phyloP scores from a whole-genome alignment of 2,329 filamentous ascomycete genomes.

The Talaromyces sp. region DNA sequence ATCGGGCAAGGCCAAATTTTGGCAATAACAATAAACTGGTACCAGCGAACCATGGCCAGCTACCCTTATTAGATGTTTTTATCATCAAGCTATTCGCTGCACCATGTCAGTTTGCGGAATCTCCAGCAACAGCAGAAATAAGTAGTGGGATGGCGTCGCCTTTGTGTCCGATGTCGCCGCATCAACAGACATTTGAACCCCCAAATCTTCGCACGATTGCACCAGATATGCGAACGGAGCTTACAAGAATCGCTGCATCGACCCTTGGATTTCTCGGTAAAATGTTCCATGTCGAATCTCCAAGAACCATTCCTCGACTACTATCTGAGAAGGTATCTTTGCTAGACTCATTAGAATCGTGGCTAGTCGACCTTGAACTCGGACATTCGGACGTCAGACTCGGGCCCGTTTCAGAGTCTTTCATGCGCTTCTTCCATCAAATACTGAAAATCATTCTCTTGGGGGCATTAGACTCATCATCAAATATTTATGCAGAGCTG shows the following conservation, averaged over 20 bases:
- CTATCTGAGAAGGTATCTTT: conserved; percentile 2
- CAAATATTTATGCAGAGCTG: conserved; percentile 1
- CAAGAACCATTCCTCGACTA: not conserved
- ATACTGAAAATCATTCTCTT: conserved; percentile 5
- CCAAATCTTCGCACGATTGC: conserved; percentile 2
- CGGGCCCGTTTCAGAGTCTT: conserved; percentile 4
- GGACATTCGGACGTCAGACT: not conserved
- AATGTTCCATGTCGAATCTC: not conserved
- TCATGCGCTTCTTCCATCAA: conserved; percentile 4
- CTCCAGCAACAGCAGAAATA: not conserved
- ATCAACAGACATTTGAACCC: conserved; percentile 1
- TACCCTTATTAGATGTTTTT: conserved; percentile 7
- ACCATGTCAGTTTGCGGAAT: conserved; percentile 5
- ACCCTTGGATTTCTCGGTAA: conserved; percentile 6
- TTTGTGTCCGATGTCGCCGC: not conserved
- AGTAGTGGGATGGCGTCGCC: not conserved
- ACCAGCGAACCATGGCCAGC: not conserved
- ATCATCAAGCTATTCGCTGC: conserved; percentile 9
- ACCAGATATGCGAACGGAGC: conserved; percentile 8
- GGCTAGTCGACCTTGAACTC: conserved; percentile 1
- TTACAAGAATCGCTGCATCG: not conserved
- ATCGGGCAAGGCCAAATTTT: conserved; percentile 3
- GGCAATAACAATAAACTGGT: not conserved
- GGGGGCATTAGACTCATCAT: conserved; percentile 4
- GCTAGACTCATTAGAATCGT: conserved; percentile 3